phyloP scores from a whole-genome alignment of 202 grass and related monocot species.

The Saccharum hybrid region DNA sequence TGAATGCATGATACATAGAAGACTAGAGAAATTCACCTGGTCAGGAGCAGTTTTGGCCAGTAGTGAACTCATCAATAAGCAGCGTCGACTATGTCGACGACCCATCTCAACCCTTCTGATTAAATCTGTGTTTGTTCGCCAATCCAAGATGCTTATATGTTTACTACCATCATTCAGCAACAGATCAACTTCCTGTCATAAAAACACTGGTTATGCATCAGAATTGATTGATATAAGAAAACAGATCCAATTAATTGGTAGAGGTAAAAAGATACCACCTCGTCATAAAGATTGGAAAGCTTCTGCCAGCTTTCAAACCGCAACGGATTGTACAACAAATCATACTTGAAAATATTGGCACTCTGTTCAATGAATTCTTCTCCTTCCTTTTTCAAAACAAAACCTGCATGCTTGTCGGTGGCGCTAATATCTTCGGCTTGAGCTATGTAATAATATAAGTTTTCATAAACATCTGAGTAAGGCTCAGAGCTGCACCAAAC shows the following conservation, averaged over 20 bases:
- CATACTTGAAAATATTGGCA: constrained; percentile 94
- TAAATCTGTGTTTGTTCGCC: constrained; percentile 75
- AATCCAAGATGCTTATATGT: constrained; percentile 91
- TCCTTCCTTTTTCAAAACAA: constrained; percentile 99
- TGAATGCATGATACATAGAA: constrained; percentile 31
- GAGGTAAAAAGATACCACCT: constrained; percentile 65
- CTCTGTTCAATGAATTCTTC: constrained; percentile 95
- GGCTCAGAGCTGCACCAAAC: constrained; percentile 76
- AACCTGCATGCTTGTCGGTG: constrained; percentile 89
- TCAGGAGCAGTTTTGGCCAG: constrained; percentile 62
- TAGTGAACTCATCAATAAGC: constrained; percentile 80
- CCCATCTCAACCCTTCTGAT: constrained; percentile 86
- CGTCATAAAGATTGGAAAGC: constrained; percentile 93
- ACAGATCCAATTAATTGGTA: constrained; percentile 40
- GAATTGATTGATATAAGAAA: constrained; percentile 36
- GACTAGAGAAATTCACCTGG: constrained; percentile 52
- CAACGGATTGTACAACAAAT: constrained; percentile 87
- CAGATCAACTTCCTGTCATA: constrained; percentile 84
- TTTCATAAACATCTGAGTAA: constrained; percentile 93
- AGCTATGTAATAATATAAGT: constrained; percentile 82
- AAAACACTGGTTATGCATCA: constrained; percentile 36
- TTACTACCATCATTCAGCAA: constrained; percentile 98
- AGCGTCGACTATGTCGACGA: constrained; percentile 79
- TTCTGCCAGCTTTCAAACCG: constrained; percentile 95
- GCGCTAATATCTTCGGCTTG: constrained; percentile 95